A percentile compares a stretch with the other conserved stretches of the same genome.
Evolutionary conservation across 225 moss, liverwort and hornwort genomes (phyloP).

Genomic region (Anthoceros angustus): DNA sequence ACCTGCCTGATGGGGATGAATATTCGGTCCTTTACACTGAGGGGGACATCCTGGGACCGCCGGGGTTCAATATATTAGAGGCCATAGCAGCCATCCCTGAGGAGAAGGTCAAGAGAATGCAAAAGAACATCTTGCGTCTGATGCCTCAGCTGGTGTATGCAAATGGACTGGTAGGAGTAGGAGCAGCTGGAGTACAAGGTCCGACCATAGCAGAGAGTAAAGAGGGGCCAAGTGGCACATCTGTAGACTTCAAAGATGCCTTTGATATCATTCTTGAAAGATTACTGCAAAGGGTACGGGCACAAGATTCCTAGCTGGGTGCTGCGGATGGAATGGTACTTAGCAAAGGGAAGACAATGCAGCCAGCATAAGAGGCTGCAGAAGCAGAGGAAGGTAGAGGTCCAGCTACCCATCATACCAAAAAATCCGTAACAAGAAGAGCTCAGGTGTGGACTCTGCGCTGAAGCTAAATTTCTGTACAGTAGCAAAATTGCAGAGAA

Average conservation of each 20-base stretch:
- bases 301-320: too few species aligned
- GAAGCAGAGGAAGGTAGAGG: too few species aligned
- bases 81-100: slow-evolving; percentile 25
- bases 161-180: not conserved
- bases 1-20: slow-evolving; percentile 39
- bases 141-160: slow-evolving; percentile 58
- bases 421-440: too few species aligned
- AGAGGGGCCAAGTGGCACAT: too few species aligned
- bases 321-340: not conserved
- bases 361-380: too few species aligned
- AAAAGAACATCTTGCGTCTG: slow-evolving; percentile 36
- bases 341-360: not conserved
- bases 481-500: too few species aligned
- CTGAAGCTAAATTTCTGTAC: too few species aligned
- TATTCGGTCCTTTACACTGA: slow-evolving; percentile 59
- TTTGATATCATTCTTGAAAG: not conserved
- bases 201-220: not conserved
- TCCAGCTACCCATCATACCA: too few species aligned
- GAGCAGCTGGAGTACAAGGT: not conserved
- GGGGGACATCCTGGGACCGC: slow-evolving; percentile 15
- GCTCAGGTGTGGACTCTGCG: too few species aligned
- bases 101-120: slow-evolving; percentile 36
- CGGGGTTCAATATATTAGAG: slow-evolving; percentile 22
- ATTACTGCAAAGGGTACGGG: not conserved
- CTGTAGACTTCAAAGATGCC: not conserved